Conservation (phyloP, 768 basidiomycete species). For the Serendipita sp. region DNA sequence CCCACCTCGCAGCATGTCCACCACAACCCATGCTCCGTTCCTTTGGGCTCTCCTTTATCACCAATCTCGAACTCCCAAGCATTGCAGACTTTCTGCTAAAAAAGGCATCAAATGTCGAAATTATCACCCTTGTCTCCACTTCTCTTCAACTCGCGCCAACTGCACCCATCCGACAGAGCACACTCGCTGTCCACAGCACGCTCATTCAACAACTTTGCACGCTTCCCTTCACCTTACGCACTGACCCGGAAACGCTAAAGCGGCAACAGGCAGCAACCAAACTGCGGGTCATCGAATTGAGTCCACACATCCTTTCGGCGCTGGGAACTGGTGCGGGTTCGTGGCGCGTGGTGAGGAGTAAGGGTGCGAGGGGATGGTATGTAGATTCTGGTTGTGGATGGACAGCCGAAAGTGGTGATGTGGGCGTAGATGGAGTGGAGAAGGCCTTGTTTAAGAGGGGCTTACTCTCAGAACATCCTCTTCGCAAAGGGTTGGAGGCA, state of each 20-base stretch:
- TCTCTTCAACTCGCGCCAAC: slow-evolving; percentile 48
- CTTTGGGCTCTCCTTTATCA: slow-evolving; percentile 78
- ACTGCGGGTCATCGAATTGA: slow-evolving; percentile 76
- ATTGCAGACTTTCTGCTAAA: slow-evolving; percentile 50
- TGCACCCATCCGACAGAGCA: slow-evolving; percentile 34
- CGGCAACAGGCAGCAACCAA: slow-evolving; percentile 32
- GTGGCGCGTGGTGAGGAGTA: slow-evolving; percentile 82
- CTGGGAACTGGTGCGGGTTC: slow-evolving; percentile 65
- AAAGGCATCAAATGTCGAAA: slow-evolving; percentile 64
- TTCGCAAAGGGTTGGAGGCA: slow-evolving; percentile 51
- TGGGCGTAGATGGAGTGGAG: slow-evolving; percentile 21
- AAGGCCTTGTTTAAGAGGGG: slow-evolving; percentile 35
- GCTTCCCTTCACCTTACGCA: slow-evolving; percentile 38
- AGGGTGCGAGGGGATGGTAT: slow-evolving; percentile 91
- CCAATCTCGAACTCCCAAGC: slow-evolving; percentile 43
- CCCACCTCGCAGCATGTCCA: slow-evolving; percentile 30
- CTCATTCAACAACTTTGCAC: slow-evolving; percentile 68
- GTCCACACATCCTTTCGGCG: slow-evolving; percentile 47
- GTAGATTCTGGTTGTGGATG: slow-evolving; percentile 79
- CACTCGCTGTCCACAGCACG: slow-evolving; percentile 57
- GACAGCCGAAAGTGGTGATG: slow-evolving; percentile 28
- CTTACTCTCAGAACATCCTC: slow-evolving; percentile 42
- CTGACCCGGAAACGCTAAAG: slow-evolving; percentile 23
- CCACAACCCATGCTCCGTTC: slow-evolving; percentile 65
- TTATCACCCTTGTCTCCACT: slow-evolving; percentile 64